phyloP scores from a whole-genome alignment of 2,329 filamentous ascomycete genomes.

The Didymellaceae sp. region DNA sequence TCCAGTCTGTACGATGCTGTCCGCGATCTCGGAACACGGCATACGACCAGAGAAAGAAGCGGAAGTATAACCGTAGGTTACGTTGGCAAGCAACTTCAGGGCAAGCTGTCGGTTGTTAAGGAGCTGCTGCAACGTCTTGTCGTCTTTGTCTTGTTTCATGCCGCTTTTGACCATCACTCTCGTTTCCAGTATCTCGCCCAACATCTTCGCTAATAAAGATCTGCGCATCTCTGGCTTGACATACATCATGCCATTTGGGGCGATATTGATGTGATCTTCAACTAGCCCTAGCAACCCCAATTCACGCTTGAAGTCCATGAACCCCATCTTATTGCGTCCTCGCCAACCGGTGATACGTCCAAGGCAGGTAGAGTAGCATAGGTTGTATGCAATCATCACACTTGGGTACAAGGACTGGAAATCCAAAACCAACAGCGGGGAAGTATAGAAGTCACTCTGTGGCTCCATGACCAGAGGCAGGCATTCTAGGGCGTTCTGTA shows the following conservation, averaged over 20 bases:
- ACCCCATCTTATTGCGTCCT: slow-evolving; percentile 94
- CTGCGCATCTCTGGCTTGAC: slow-evolving; percentile 83
- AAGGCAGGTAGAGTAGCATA: slow-evolving; percentile 96
- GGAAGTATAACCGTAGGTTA: slow-evolving; percentile 97
- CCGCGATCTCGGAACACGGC: slow-evolving; percentile 97
- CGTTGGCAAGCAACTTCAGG: slow-evolving; percentile 95
- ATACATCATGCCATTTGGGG: slow-evolving; percentile 97
- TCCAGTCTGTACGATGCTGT: slow-evolving; percentile 96
- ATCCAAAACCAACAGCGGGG: slow-evolving; percentile 87
- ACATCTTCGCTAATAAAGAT: slow-evolving; percentile 93
- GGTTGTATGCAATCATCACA: slow-evolving; percentile 99
- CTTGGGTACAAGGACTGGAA: slow-evolving; percentile 97
- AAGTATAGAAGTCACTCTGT: slow-evolving; percentile 90
- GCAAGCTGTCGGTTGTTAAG: slow-evolving; percentile 94
- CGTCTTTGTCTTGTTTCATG: slow-evolving; percentile 92
- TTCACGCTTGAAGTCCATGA: slow-evolving; percentile 82
- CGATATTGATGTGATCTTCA: slow-evolving; percentile 85
- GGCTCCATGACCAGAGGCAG: slow-evolving; percentile 97
- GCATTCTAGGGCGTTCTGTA: slow-evolving; percentile 93
- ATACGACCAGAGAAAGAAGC: slow-evolving; percentile 96
- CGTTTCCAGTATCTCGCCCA: slow-evolving; percentile 93
- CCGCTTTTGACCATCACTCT: slow-evolving; percentile 97
- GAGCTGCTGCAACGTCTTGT: slow-evolving; percentile 82
- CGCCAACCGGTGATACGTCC: slow-evolving; percentile 86
- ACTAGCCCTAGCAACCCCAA: slow-evolving; percentile 76